These are phyloP conservation scores for Lagenaria siceraria DNA, from an alignment of 306 rosid species.

Conservation along the genomic window DNA sequence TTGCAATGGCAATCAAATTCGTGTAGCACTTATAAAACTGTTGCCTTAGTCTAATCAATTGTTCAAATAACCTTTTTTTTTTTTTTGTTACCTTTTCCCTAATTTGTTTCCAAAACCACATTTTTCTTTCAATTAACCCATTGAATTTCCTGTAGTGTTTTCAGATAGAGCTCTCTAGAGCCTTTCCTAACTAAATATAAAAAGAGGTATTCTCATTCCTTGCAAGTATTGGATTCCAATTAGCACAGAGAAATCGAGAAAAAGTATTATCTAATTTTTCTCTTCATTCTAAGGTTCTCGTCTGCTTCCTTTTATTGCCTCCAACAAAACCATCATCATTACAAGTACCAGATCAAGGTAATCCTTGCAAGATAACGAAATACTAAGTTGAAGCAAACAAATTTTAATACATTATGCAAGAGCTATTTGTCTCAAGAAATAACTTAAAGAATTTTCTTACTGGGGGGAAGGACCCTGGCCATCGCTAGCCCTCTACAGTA, in stretches of 20 bases:
- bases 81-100: too few species aligned
- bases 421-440: neutral
- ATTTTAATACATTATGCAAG: neutral
- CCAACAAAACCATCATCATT: neutral
- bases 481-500: neutral
- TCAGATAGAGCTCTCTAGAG: neutral
- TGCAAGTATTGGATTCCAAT: neutral
- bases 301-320: neutral
- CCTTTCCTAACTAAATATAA: neutral
- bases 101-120: too few species aligned
- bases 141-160: too few species aligned
- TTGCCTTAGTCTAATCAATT: too few species aligned
- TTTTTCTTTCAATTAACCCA: too few species aligned
- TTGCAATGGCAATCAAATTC: too few species aligned
- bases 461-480: neutral
- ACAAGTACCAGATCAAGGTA: neutral
- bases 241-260: neutral
- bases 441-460: neutral
- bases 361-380: neutral
- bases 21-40: too few species aligned
- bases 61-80: too few species aligned
- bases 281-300: neutral
- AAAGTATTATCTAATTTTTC: neutral
- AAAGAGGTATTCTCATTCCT: neutral
- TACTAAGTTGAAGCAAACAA: neutral